phyloP scores from a whole-genome alignment of 2,329 filamentous ascomycete genomes.

The Apiospora hydei region DNA sequence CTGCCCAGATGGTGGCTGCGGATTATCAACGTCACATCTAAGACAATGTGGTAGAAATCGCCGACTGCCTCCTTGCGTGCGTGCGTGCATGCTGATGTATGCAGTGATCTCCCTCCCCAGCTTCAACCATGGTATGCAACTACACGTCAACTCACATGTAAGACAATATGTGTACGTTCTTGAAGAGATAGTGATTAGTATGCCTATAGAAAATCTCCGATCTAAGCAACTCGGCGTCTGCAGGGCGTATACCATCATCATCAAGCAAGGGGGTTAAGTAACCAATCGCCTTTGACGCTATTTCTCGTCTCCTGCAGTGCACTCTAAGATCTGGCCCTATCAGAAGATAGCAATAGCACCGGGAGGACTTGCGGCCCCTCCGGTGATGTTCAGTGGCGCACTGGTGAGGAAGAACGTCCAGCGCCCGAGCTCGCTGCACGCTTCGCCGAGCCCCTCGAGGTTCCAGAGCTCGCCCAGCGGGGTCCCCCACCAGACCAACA shows the following conservation, averaged over 20 bases:
- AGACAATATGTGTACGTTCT: neutral
- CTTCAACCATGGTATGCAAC: neutral
- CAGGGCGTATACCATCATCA: neutral
- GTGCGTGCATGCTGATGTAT: neutral
- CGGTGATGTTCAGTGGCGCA: constrained; percentile 32
- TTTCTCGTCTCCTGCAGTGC: neutral
- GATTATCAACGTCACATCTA: neutral
- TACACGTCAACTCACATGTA: neutral
- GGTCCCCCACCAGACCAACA: constrained; percentile 33
- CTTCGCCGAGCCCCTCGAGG: constrained; percentile 28
- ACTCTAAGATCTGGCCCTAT: neutral
- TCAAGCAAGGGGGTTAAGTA: neutral
- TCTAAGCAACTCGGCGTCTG: neutral
- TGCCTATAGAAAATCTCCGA: neutral
- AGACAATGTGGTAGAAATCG: neutral
- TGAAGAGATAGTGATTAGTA: neutral
- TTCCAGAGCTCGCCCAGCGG: constrained; percentile 35
- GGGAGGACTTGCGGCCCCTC: constrained; percentile 32
- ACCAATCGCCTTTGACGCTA: neutral
- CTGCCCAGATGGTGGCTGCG: neutral
- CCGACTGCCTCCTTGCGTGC: neutral
- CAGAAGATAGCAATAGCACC: constrained; percentile 33
- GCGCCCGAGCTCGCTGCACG: constrained; percentile 19
- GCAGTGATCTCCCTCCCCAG: neutral
- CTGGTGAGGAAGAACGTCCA: constrained; percentile 35